Conservation (phyloP, 441 rosid species). For the Populus hybrid region DNA sequence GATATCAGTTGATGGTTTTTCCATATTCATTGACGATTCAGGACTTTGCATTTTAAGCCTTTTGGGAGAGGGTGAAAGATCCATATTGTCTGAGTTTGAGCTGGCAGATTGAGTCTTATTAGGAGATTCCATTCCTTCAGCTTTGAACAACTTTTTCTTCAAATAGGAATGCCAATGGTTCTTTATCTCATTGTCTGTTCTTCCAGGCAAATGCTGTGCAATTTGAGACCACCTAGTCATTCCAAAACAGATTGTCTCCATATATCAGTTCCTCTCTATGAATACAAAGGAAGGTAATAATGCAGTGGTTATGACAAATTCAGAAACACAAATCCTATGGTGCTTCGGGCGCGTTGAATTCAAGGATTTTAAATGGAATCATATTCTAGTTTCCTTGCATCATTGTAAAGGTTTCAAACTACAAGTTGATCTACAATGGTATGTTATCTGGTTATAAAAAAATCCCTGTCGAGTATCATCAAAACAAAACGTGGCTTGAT, state of each 20-base stretch:
- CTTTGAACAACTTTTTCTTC: constrained; percentile 53
- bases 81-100: constrained; percentile 31
- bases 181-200: constrained; percentile 92
- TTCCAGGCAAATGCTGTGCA: constrained; percentile 66
- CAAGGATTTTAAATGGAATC: no score
- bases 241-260: background rate
- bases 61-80: constrained; percentile 26
- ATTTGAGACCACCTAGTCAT: constrained; percentile 76
- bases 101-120: constrained; percentile 13
- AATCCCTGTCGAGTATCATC: background rate
- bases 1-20: constrained; percentile 23
- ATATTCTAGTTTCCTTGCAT: no score
- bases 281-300: background rate
- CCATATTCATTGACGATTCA: constrained; percentile 21
- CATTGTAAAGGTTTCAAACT: no score
- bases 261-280: background rate
- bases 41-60: constrained; percentile 18
- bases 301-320: background rate
- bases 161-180: constrained; percentile 86
- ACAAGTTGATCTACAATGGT: no score
- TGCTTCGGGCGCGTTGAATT: no score
- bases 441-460: no score
- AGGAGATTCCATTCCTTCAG: constrained; percentile 24
- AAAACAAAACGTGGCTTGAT: background rate
- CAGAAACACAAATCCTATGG: background rate